phyloP scores from a whole-genome alignment of 768 basidiomycete species.

The Russula emetica region DNA sequence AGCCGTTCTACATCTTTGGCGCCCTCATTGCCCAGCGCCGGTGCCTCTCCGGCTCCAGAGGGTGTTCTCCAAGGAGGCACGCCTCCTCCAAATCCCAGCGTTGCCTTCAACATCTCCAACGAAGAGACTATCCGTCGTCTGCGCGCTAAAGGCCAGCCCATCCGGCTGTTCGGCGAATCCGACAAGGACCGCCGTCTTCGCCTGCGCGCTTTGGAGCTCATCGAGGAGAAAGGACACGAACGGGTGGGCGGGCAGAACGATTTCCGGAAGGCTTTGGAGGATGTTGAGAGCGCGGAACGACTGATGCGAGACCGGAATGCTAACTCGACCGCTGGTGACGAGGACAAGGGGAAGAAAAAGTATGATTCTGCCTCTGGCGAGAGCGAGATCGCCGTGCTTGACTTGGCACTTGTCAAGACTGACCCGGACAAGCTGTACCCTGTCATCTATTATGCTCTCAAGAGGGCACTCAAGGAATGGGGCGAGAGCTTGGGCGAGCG shows the following conservation, averaged over 20 bases:
- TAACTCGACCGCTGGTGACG: constrained; percentile 33
- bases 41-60: constrained; percentile 43
- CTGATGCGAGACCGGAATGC: constrained; percentile 53
- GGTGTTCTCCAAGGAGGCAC: constrained; percentile 25
- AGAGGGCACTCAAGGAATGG: constrained; percentile 93
- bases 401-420: constrained; percentile 76
- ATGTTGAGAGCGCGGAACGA: constrained; percentile 75
- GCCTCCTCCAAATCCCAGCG: constrained; percentile 34
- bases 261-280: constrained; percentile 85
- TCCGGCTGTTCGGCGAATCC: constrained; percentile 89
- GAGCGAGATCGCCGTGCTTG: constrained; percentile 51
- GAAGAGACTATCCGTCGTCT: constrained; percentile 89
- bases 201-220: constrained; percentile 87
- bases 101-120: constrained; percentile 81
- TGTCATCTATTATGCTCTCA: constrained; percentile 92
- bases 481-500: constrained; percentile 91
- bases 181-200: constrained; percentile 91
- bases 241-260: constrained; percentile 88
- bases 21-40: constrained; percentile 30
- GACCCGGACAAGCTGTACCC: constrained; percentile 96
- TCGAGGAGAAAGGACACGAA: constrained; percentile 84
- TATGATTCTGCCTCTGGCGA: constrained; percentile 40
- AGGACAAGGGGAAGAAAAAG: constrained; percentile 61
- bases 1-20: constrained; percentile 24
- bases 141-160: constrained; percentile 88